Evolutionary conservation across 2,329 filamentous ascomycete species (phyloP).

Genomic region (Polytolypa hystricis): DNA sequence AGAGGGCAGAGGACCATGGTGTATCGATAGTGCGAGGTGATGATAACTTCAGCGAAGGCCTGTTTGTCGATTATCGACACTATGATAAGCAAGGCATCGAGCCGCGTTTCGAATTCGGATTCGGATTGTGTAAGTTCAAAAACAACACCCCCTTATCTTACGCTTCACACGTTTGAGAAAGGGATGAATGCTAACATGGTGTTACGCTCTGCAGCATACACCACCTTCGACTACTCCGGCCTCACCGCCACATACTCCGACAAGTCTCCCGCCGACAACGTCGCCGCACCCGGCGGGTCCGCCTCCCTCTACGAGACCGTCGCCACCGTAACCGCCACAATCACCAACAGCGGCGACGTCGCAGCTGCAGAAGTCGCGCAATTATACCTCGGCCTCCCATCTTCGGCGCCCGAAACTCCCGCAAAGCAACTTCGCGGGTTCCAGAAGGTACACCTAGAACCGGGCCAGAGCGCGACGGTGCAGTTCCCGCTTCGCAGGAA

Average conservation of each 20-base stretch:
- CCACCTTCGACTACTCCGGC: conserved; percentile 40
- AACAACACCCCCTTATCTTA: no score
- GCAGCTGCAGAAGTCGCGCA: conserved; percentile 42
- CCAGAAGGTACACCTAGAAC: conserved; percentile 52
- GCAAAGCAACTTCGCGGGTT: conserved; percentile 57
- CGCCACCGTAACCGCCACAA: conserved; percentile 34
- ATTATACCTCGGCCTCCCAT: conserved; percentile 58
- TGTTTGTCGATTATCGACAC: conserved; percentile 45
- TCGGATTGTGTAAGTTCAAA: conserved; percentile 31
- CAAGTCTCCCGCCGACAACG: conserved; percentile 25
- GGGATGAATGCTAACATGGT: no score
- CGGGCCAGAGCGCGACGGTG: conserved; percentile 44
- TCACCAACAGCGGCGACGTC: conserved; percentile 40
- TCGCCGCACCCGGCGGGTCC: conserved; percentile 45
- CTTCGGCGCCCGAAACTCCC: conserved; percentile 24
- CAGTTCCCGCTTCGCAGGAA: conserved; percentile 52
- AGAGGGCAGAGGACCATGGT: conserved; percentile 41
- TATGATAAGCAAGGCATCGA: conserved; percentile 41
- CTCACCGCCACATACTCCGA: conserved; percentile 17
- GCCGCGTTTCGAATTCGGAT: conserved; percentile 47
- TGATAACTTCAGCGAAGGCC: conserved; percentile 37
- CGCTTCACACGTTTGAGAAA: no score
- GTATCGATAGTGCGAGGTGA: conserved; percentile 9
- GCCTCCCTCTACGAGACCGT: conserved; percentile 41
- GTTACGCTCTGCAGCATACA: conserved; percentile 42